These are phyloP conservation scores for Astragalus membranaceus DNA, from an alignment of 306 rosid species.

Conservation along the genomic window DNA sequence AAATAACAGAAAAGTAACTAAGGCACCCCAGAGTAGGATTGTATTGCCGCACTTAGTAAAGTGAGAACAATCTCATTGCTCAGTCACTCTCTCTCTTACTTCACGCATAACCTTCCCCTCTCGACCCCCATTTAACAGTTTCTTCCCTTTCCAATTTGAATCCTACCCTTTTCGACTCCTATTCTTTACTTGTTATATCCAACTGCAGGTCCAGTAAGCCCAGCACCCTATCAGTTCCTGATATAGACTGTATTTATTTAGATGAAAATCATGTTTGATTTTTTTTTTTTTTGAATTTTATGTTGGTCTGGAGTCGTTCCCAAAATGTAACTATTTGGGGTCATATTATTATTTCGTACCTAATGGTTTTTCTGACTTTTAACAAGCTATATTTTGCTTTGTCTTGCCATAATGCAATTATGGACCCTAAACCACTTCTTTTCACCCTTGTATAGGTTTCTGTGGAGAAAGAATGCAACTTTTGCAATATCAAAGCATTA, in stretches of 20 bases:
- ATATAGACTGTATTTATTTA: not conserved
- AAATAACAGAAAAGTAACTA: no score
- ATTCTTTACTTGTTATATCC: no score
- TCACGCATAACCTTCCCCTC: no score
- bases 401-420: not conserved
- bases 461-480: constrained; percentile 95
- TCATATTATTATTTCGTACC: not conserved
- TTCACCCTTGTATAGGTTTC: constrained; percentile 49
- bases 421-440: not conserved
- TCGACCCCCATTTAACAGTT: no score
- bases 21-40: no score
- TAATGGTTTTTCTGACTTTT: not conserved
- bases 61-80: no score
- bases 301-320: not conserved
- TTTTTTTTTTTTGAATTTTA: not conserved
- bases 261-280: not conserved
- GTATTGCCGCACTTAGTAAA: no score
- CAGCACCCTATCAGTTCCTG: not conserved
- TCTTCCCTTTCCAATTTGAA: no score
- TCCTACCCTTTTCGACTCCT: no score
- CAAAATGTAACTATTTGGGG: not conserved
- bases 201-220: no score
- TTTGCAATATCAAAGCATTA: constrained; percentile 94
- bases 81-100: no score
- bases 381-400: not conserved